Conservation (phyloP, 352 stramenopile species). For the Phytopythium oedochilum region DNA sequence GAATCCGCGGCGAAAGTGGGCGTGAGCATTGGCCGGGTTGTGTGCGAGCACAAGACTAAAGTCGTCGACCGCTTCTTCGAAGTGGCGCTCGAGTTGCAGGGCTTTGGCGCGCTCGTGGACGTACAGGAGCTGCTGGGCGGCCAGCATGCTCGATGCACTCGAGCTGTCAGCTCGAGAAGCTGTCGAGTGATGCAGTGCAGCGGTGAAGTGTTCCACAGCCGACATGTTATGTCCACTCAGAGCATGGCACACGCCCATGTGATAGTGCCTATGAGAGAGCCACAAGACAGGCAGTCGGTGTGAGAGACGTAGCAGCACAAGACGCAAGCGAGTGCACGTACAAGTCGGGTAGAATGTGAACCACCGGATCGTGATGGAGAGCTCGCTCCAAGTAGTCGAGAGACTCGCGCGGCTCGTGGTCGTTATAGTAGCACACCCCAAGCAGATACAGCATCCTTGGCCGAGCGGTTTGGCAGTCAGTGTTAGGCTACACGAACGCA, state of each 20-base stretch:
- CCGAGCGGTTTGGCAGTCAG: too few species aligned
- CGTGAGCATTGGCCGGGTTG: slow-evolving; percentile 79
- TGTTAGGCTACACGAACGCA: slow-evolving; percentile 3
- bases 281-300: background rate
- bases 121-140: slow-evolving; percentile 21
- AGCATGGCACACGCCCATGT: slow-evolving; percentile 56
- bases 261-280: slow-evolving; percentile 48
- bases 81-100: slow-evolving; percentile 67
- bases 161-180: background rate
- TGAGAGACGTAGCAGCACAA: background rate
- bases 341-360: slow-evolving; percentile 48
- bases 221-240: slow-evolving; percentile 41
- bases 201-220: slow-evolving; percentile 71
- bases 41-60: slow-evolving; percentile 64
- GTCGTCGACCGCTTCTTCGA: slow-evolving; percentile 64
- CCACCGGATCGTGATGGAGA: slow-evolving; percentile 19
- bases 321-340: slow-evolving; percentile 16
- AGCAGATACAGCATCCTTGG: slow-evolving; percentile 66
- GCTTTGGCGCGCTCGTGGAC: slow-evolving; percentile 78
- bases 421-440: slow-evolving; percentile 59
- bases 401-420: slow-evolving; percentile 36
- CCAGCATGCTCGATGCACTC: background rate
- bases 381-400: slow-evolving; percentile 40
- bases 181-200: slow-evolving; percentile 21
- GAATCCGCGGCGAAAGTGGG: slow-evolving; percentile 80